Evolutionary conservation across 2,329 filamentous ascomycete genomes (phyloP).

Genomic region (Claviceps sp.): DNA sequence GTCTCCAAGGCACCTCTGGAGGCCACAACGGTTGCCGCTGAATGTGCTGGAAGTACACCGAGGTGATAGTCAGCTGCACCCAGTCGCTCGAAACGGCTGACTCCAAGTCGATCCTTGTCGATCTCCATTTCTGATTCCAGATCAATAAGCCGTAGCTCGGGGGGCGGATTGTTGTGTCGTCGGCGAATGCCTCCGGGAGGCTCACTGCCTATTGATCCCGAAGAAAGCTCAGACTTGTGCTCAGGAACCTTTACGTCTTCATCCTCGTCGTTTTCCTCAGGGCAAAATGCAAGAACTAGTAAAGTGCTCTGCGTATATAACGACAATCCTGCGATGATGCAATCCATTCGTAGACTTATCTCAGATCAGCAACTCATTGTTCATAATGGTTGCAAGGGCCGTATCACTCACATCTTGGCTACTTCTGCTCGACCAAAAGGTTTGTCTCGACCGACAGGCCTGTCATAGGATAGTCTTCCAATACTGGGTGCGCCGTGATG

Average conservation of each 20-base stretch:
- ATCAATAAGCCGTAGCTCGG: slow-evolving; percentile 84
- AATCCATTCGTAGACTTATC: slow-evolving; percentile 76
- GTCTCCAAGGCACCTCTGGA: slow-evolving; percentile 64
- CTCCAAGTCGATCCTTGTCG: slow-evolving; percentile 71
- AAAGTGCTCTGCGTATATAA: slow-evolving; percentile 88
- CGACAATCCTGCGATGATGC: slow-evolving; percentile 92
- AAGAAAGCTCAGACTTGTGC: slow-evolving; percentile 30
- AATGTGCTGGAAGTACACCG: slow-evolving; percentile 62
- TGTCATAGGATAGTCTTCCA: slow-evolving; percentile 55
- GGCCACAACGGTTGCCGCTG: slow-evolving; percentile 48
- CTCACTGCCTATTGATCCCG: slow-evolving; percentile 37
- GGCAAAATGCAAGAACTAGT: slow-evolving; percentile 82
- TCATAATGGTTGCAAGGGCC: background rate
- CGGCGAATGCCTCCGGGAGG: slow-evolving; percentile 54
- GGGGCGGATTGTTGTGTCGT: slow-evolving; percentile 67
- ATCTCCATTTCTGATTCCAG: slow-evolving; percentile 75
- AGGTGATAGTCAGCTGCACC: slow-evolving; percentile 88
- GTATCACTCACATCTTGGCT: slow-evolving; percentile 64
- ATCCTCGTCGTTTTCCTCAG: slow-evolving; percentile 54
- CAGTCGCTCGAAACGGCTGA: slow-evolving; percentile 77
- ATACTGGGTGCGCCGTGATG: slow-evolving; percentile 57
- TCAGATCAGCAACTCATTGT: background rate
- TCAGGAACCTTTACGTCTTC: slow-evolving; percentile 20
- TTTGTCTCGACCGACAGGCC: slow-evolving; percentile 56
- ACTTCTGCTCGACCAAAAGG: slow-evolving; percentile 76